phyloP scores from a whole-genome alignment of 805 yeast genomes.

The Sporopachydermia lactativora region DNA sequence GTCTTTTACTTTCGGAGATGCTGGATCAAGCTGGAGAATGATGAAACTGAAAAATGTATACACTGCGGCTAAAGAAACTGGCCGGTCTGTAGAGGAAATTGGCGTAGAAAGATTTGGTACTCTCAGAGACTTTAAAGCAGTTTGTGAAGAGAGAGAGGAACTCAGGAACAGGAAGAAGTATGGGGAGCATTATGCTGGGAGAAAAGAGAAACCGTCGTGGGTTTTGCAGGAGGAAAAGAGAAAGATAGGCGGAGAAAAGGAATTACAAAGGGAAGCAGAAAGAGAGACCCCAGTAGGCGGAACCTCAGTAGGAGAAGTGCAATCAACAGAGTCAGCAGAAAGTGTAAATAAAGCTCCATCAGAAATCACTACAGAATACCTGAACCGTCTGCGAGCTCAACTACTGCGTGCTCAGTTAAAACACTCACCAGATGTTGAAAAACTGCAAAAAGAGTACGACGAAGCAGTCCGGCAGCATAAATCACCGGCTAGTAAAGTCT shows the following conservation, averaged over 20 bases:
- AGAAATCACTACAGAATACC: conserved; percentile 8
- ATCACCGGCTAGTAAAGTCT: neutral
- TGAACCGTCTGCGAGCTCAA: conserved; percentile 21
- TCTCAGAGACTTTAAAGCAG: conserved; percentile 17
- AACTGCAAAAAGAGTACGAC: conserved; percentile 16
- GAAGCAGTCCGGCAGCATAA: conserved; percentile 3
- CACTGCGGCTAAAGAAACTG: conserved; percentile 11
- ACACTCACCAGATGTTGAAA: conserved; percentile 12
- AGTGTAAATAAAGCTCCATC: neutral
- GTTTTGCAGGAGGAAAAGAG: conserved; percentile 4
- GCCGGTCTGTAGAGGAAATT: conserved; percentile 12
- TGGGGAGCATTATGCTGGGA: conserved; percentile 3
- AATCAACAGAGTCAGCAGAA: neutral
- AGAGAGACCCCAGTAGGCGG: neutral
- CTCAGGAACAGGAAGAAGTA: conserved; percentile 9
- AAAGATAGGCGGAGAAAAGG: conserved; percentile 1
- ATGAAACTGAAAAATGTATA: conserved; percentile 19
- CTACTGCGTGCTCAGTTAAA: conserved; percentile 21
- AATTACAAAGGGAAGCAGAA: neutral
- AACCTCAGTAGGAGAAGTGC: neutral
- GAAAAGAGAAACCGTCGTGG: conserved; percentile 8
- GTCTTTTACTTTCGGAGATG: conserved; percentile 23
- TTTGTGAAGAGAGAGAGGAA: conserved; percentile 21
- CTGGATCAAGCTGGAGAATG: conserved; percentile 25
- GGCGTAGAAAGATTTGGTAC: conserved; percentile 19